Conservation (phyloP, 495 filamentous ascomycete genomes). For the Trichoderma orchidacearum region DNA sequence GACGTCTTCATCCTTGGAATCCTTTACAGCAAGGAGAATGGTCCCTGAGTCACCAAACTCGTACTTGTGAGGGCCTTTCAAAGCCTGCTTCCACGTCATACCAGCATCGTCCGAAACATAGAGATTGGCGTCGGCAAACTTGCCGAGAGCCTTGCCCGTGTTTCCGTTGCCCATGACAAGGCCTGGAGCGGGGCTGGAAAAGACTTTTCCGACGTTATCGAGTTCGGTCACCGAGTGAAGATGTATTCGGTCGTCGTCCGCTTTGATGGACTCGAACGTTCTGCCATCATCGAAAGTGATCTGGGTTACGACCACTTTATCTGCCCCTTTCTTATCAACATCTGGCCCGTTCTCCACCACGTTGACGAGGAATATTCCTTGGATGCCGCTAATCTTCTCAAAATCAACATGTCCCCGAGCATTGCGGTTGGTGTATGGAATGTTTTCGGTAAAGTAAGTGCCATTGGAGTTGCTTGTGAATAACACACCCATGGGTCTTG, state of each 20-base stretch:
- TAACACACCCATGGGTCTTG: constrained; percentile 64
- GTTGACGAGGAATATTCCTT: constrained; percentile 86
- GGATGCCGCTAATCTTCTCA: constrained; percentile 77
- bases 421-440: constrained; percentile 81
- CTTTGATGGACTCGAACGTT: constrained; percentile 43
- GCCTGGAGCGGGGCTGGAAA: constrained; percentile 85
- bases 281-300: constrained; percentile 94
- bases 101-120: constrained; percentile 90
- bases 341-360: constrained; percentile 76
- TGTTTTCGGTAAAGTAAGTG: constrained; percentile 83
- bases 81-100: constrained; percentile 60
- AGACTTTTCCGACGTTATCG: constrained; percentile 69
- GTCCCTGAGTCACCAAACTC: constrained; percentile 89
- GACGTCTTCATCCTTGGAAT: constrained; percentile 47
- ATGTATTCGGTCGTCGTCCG: constrained; percentile 55
- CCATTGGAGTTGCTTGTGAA: constrained; percentile 94
- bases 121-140: constrained; percentile 50
- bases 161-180: constrained; percentile 90
- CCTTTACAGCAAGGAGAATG: constrained; percentile 66
- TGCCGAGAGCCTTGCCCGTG: constrained; percentile 54
- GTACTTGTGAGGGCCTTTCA: constrained; percentile 79
- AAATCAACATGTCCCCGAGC: constrained; percentile 66
- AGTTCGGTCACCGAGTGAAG: constrained; percentile 82
- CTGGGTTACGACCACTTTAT: constrained; percentile 56
- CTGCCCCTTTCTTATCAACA: constrained; percentile 37